Base-by-base conservation (phyloP, 768 basidiomycete species). In the Tulasnella sp. region DNA sequence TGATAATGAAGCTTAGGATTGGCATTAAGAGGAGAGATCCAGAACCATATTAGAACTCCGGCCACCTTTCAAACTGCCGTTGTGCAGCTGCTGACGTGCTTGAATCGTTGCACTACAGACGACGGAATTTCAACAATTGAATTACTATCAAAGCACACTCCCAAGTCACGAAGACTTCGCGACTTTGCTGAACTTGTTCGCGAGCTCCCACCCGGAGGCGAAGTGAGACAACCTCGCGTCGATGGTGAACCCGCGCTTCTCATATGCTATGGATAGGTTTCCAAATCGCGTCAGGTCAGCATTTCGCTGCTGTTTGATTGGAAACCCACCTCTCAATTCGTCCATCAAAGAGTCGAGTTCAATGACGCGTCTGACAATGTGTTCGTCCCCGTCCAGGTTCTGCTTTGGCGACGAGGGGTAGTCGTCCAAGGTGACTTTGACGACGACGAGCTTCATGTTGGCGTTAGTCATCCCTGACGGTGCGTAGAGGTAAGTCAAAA, bases 391-490 rank as follows among this genome's bases (percentile, higher is more conserved):
- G 65, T 96, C 94, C 0, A 95, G 88, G 71, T 90, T 86, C 70
- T 91, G 88, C 12, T 84, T 81, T 0, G 94, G 94, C 29, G 79
- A 78, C 9, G 77, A 77, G 68, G 80, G 79, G 19, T 78, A 76
- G 17, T 83, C 83, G 74, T 89, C 86, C 70, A 98, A 82, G 39
- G 82, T 79, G 59, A 94, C 90, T 73, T 85, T 84, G 35, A 95
- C 82, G 19, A 89, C 83, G 63, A 93, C 88, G 26, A 97, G 85
- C 76, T 92, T 89, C 92, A 95, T 95, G 78, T 91, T 96, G 14
- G 95, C 91, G 59, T 88, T 94, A n/a, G 92, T 90, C 94, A 98
- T 95, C 11, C 95, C 94, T 92, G n/a, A n/a, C n/a, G n/a, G n/a
- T n/a, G n/a, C n/a, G n/a, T n/a, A n/a, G n/a, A n/a, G n/a, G n/a